phyloP scores from a whole-genome alignment of 306 rosid species.

The Dryas octopetala region DNA sequence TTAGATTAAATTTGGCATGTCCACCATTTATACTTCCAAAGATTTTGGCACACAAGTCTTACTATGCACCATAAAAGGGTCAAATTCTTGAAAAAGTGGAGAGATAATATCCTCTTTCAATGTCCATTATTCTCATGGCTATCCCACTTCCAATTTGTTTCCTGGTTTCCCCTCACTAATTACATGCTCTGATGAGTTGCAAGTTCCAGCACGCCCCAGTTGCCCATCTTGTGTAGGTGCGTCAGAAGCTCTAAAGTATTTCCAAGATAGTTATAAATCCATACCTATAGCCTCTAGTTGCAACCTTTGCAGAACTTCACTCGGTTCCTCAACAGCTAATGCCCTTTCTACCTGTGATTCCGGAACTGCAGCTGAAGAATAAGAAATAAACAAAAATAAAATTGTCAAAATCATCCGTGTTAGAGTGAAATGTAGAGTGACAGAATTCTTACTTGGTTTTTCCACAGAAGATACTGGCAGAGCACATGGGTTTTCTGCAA shows the following conservation, averaged over 20 bases:
- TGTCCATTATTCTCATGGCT: background rate
- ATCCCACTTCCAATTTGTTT: background rate
- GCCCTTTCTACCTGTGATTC: slow-evolving; percentile 46
- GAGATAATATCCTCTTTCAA: background rate
- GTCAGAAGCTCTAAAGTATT: background rate
- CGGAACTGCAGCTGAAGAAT: slow-evolving; percentile 40
- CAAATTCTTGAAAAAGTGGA: background rate
- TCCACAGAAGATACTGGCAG: slow-evolving; percentile 16
- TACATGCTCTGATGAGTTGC: background rate
- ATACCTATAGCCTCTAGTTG: slow-evolving; percentile 78
- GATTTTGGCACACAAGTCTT: background rate
- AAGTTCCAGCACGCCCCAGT: background rate
- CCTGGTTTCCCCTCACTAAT: background rate
- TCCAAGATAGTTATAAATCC: slow-evolving; percentile 14
- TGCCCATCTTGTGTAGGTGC: background rate
- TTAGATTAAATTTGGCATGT: background rate
- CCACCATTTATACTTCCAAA: background rate
- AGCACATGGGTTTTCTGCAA: slow-evolving; percentile 66
- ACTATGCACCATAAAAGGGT: background rate
- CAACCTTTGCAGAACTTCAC: slow-evolving; percentile 3
- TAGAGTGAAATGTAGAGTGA: background rate
- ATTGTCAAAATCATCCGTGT: background rate
- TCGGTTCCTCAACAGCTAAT: slow-evolving; percentile 36
- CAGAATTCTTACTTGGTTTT: slow-evolving; percentile 46
- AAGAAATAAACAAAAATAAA: background rate